Evolutionary conservation across 2,329 filamentous ascomycete genomes (phyloP).

Genomic region (Aspergillus sp.): DNA sequence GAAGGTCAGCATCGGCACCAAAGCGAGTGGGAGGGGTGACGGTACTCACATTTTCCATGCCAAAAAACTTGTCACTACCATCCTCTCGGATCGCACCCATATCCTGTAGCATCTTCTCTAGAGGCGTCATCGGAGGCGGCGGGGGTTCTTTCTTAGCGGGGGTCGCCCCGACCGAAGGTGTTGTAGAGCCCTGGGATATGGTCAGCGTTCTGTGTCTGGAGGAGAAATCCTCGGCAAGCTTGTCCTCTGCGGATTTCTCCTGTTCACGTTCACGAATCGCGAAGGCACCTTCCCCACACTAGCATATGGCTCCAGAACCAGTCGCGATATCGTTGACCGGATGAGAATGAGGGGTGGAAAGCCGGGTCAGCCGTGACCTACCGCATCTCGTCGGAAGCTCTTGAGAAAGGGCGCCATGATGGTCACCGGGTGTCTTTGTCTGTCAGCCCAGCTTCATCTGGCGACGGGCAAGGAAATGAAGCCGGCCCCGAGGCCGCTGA

Average conservation of each 20-base stretch:
- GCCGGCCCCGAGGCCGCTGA: slow-evolving; percentile 20
- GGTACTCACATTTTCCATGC: slow-evolving; percentile 86
- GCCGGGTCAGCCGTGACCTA: slow-evolving; percentile 22
- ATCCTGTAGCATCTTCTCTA: slow-evolving; percentile 76
- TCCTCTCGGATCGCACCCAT: slow-evolving; percentile 78
- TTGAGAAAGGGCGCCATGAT: slow-evolving; percentile 43
- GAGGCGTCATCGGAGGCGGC: slow-evolving; percentile 55
- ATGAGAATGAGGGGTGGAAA: slow-evolving; percentile 12
- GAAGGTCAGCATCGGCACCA: slow-evolving; percentile 18
- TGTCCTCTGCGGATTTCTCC: no score
- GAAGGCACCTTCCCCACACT: no score
- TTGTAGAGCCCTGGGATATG: slow-evolving; percentile 44
- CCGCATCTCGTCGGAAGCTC: slow-evolving; percentile 40
- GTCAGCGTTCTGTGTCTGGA: slow-evolving; percentile 16
- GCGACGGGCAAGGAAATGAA: slow-evolving; percentile 16
- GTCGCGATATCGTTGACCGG: slow-evolving; percentile 5
- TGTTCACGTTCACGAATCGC: no score
- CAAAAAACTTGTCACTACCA: slow-evolving; percentile 97
- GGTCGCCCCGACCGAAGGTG: slow-evolving; percentile 45
- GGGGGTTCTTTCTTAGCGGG: slow-evolving; percentile 61
- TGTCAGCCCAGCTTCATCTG: slow-evolving; percentile 30
- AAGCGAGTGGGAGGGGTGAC: not conserved
- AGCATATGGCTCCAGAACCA: no score
- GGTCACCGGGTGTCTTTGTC: slow-evolving; percentile 21
- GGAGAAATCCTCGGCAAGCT: not conserved